phyloP scores from a whole-genome alignment of 257 asterid species.

The Fraxinus americana region DNA sequence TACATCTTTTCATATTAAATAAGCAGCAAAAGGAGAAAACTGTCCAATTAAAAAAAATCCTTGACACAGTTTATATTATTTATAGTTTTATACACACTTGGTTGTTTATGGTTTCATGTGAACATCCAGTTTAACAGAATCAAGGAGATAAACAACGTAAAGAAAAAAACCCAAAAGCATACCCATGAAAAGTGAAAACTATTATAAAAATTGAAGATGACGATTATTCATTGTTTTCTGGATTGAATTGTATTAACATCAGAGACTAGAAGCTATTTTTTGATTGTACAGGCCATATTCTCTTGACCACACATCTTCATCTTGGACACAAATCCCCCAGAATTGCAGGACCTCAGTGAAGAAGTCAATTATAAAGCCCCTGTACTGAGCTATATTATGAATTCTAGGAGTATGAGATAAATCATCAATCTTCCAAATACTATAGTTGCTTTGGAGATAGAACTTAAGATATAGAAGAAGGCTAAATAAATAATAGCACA shows the following conservation, averaged over 20 bases:
- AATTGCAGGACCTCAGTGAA: not conserved
- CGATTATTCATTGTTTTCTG: not conserved
- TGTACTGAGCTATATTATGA: not conserved
- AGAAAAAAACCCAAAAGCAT: not conserved
- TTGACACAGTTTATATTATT: not conserved
- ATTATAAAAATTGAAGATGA: not conserved
- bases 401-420: not conserved
- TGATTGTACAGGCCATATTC: not conserved
- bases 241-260: not conserved
- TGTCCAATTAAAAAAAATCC: not conserved
- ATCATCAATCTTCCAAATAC: conserved; percentile 17
- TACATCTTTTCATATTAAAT: no score
- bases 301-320: not conserved
- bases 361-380: not conserved
- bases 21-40: not conserved
- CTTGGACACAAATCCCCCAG: not conserved
- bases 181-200: conserved; percentile 12
- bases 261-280: not conserved
- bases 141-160: not conserved
- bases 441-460: not conserved
- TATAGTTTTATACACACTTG: not conserved
- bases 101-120: not conserved
- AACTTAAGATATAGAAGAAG: not conserved
- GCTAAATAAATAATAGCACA: not conserved
- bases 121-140: not conserved